These are phyloP conservation scores for Vanilla planifolia DNA, from an alignment of 106 monocot genomes.

Conservation along the genomic window DNA sequence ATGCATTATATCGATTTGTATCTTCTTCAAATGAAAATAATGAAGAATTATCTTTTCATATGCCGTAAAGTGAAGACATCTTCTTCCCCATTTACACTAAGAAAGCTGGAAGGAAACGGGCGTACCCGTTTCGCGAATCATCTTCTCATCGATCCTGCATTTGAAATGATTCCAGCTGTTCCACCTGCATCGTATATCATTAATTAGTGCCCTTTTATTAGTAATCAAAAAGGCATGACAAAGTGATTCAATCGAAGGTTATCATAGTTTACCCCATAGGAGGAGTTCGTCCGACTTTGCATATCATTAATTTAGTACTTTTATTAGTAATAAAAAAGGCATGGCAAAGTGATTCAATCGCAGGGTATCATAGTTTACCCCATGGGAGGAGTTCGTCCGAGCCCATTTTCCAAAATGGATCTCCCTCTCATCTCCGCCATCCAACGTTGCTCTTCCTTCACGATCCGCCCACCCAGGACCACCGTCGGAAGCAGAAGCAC, in stretches of 20 bases:
- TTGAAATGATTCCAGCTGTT: slow-evolving; percentile 86
- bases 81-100: background rate
- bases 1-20: too few relatives aligned
- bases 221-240: background rate
- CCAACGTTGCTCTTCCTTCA: background rate
- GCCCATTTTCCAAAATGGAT: slow-evolving; percentile 2
- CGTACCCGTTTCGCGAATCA: slow-evolving; percentile 63
- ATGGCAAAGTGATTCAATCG: too few relatives aligned
- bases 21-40: too few relatives aligned
- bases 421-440: slow-evolving; percentile 1
- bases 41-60: too few relatives aligned
- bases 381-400: slow-evolving; percentile 17
- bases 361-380: slow-evolving; percentile 2
- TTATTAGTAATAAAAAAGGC: too few relatives aligned
- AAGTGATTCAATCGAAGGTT: background rate
- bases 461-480: background rate
- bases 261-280: slow-evolving; percentile 13
- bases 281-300: slow-evolving; percentile 15
- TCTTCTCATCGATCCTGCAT: slow-evolving; percentile 54
- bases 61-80: too few relatives aligned
- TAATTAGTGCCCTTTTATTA: background rate
- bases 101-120: background rate
- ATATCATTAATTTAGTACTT: too few relatives aligned
- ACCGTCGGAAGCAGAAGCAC: background rate
- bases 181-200: slow-evolving; percentile 36